Percentiles rank a stretch among this genome's conserved stretches.
Evolutionary conservation across 345 rosid species (phyloP).

Genomic region (Diplotaxis tenuifolia): DNA sequence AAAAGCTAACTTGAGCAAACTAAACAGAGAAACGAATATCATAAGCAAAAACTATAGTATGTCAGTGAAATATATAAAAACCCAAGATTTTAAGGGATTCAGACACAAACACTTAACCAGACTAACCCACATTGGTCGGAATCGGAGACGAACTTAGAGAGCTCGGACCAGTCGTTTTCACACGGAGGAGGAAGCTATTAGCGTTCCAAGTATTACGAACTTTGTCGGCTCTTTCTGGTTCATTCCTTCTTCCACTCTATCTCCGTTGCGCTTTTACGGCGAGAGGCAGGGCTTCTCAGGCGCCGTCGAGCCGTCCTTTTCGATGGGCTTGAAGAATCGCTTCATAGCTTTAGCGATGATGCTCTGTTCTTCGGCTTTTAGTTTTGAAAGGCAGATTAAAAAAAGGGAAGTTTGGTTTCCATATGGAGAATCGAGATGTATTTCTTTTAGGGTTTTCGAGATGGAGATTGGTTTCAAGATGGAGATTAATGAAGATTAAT

Average conservation of each 20-base stretch:
- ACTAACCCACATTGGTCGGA: slow-evolving; percentile 22
- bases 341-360: slow-evolving; percentile 56
- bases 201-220: slow-evolving; percentile 95
- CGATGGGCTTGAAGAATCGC: slow-evolving; percentile 90
- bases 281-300: slow-evolving; percentile 69
- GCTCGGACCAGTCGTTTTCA: slow-evolving; percentile 81
- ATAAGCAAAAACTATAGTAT: too few relatives aligned
- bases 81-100: background rate
- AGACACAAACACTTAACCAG: slow-evolving; percentile 3
- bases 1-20: too few relatives aligned
- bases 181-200: slow-evolving; percentile 91
- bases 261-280: slow-evolving; percentile 31
- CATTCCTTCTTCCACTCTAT: slow-evolving; percentile 16
- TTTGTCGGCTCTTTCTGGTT: slow-evolving; percentile 59
- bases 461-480: too few relatives aligned
- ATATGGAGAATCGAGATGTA: too few relatives aligned
- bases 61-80: too few relatives aligned
- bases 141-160: slow-evolving; percentile 59
- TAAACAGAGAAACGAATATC: too few relatives aligned
- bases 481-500: too few relatives aligned
- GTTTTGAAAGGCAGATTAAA: too few relatives aligned
- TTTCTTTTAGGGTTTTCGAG: too few relatives aligned
- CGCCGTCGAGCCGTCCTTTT: slow-evolving; percentile 59
- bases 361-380: too few relatives aligned
- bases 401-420: too few relatives aligned